phyloP scores from a whole-genome alignment of 441 rosid species.

The Croton setiger region DNA sequence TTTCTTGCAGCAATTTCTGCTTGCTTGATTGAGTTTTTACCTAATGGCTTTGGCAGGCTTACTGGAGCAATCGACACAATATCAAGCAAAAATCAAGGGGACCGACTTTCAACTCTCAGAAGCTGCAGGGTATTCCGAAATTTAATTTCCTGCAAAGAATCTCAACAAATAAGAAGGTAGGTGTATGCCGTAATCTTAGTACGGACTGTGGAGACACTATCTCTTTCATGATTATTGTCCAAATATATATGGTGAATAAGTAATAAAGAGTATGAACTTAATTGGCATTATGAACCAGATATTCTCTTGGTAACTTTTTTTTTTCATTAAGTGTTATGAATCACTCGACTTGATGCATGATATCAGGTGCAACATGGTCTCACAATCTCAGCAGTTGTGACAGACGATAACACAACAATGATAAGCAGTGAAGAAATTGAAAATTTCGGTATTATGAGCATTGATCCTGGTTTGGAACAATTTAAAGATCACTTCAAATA shows the following conservation, averaged over 20 bases:
- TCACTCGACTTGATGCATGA: conserved; percentile 4
- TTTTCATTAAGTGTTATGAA: not conserved
- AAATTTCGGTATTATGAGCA: conserved; percentile 43
- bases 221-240: not conserved
- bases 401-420: conserved; percentile 42
- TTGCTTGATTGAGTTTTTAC: not conserved
- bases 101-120: conserved; percentile 19
- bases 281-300: not conserved
- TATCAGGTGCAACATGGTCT: conserved; percentile 30
- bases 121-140: conserved; percentile 23
- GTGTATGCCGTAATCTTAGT: conserved; percentile 16
- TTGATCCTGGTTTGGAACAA: conserved; percentile 51
- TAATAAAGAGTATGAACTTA: not conserved
- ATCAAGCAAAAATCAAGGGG: conserved; percentile 22
- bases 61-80: conserved; percentile 22
- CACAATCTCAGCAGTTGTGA: conserved; percentile 42
- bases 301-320: not conserved
- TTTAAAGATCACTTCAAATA: conserved; percentile 65
- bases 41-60: conserved; percentile 33
- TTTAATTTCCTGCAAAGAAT: conserved; percentile 28
- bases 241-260: not conserved
- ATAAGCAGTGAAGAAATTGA: conserved; percentile 34
- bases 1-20: not conserved
- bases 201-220: not conserved
- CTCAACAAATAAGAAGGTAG: conserved; percentile 35